A percentile compares a stretch with the other conserved stretches of the same genome.
These are phyloP conservation scores for Symbiodinium natans DNA, from an alignment of 73 alveolate species.

Conservation along the genomic window DNA sequence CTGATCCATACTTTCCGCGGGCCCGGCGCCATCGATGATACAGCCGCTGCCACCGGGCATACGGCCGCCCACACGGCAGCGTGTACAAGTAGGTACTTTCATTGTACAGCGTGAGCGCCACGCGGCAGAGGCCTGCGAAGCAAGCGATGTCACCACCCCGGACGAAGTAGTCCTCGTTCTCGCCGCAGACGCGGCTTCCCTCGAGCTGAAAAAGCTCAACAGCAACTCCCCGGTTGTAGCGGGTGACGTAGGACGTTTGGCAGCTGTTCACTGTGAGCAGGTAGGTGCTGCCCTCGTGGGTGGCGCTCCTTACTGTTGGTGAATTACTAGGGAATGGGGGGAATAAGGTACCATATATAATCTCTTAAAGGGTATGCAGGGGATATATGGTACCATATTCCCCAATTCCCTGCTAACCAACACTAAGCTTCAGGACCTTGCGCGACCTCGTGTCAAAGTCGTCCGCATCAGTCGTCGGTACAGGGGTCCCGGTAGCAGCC, in stretches of 20 bases:
- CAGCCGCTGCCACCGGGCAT: not conserved
- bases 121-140: not conserved
- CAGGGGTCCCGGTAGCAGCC: not conserved
- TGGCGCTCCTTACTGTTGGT: too few relatives aligned
- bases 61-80: not conserved
- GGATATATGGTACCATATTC: too few relatives aligned
- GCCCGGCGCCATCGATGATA: not conserved
- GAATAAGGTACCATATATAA: too few relatives aligned
- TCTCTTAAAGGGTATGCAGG: too few relatives aligned
- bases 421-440: not conserved
- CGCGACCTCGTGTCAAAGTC: not conserved
- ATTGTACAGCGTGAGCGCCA: not conserved
- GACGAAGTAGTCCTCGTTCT: not conserved
- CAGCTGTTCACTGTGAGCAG: not conserved
- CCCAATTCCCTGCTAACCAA: too few relatives aligned
- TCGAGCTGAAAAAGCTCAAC: constrained; percentile 6
- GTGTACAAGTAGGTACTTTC: not conserved
- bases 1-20: not conserved
- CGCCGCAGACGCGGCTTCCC: not conserved
- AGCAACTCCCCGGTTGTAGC: not conserved
- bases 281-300: not conserved
- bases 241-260: not conserved
- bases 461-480: constrained; percentile 13
- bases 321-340: too few relatives aligned
- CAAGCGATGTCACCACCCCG: not conserved